Base-by-base conservation (phyloP, 1,284 basidiomycete species). In the Malassezia japonica region DNA sequence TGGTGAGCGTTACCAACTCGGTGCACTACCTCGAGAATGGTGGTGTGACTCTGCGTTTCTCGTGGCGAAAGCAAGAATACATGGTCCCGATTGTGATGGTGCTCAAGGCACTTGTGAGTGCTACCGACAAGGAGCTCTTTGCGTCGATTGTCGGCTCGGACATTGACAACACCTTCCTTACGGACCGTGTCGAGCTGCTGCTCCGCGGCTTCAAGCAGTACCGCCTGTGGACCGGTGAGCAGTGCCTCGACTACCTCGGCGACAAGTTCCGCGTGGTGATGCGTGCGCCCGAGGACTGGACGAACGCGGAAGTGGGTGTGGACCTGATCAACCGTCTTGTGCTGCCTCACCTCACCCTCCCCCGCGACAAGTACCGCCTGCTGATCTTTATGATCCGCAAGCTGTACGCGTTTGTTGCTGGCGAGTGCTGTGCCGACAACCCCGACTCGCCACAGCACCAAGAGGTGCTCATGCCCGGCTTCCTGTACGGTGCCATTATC, bases 371-470 rank as follows among this genome's bases (percentile, higher is more conserved):
- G 76, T 96, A 91, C 76, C 81, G 87, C 43, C 83, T 96, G 83
- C 81, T 99, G 52, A 89, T 89, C 42, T 96, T 92, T 77, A 98
- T 98, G 94, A 79, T 98, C 35, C 85, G 89, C 62, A 99, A 98
- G 77, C 78, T 99, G 20, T 98, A 91, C 70, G 81, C 88, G 6
- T 78, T 91, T 40, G 90, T 98, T 12, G 92, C 88, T 15, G 85
- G 85, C 48, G 83, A 86, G 45, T 92, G 87, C 65, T 87, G 86
- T 67, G 80, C 85, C 48, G 94, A 99, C 77, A 98, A 98, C 70
- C 91, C 94, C 12, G 94, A 99, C 78, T 98, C 92, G 15, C 90
- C 91, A 48, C 92, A 98, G 74, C 88, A 96, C 71, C 94, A 99
- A 74, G 94, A 99, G 72, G 89, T 95, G 38, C 81, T 99, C 13